Conservation (phyloP, 257 asterid genomes). For the Perilla frutescens region DNA sequence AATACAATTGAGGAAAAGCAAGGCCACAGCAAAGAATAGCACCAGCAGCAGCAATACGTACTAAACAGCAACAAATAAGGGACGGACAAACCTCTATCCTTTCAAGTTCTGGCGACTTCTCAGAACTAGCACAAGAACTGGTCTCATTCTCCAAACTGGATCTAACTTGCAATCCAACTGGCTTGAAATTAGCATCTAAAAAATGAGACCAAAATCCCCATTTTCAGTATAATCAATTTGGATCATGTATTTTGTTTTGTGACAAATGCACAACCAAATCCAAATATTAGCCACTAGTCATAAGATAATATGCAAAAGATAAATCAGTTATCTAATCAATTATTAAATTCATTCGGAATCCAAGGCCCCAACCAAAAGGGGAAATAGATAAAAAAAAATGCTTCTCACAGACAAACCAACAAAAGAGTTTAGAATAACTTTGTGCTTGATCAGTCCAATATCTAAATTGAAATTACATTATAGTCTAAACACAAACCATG, state of each 20-base stretch:
- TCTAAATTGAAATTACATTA: background rate
- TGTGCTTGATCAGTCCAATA: background rate
- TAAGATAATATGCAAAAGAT: background rate
- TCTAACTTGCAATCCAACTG: slow-evolving; percentile 46
- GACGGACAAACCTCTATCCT: slow-evolving; percentile 49
- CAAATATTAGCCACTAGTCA: slow-evolving; percentile 9
- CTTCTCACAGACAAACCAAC: slow-evolving; percentile 9
- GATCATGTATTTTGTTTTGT: slow-evolving; percentile 1
- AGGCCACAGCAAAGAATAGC: slow-evolving; percentile 7
- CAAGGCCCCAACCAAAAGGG: too few species aligned
- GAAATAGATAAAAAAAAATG: background rate
- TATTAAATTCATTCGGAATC: too few species aligned
- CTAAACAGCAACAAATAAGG: background rate
- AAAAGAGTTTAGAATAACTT: background rate
- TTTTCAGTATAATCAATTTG: slow-evolving; percentile 20
- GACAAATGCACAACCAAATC: slow-evolving; percentile 4
- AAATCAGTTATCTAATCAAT: too few species aligned
- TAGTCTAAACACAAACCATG: slow-evolving; percentile 11
- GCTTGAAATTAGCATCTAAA: slow-evolving; percentile 51
- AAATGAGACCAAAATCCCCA: slow-evolving; percentile 20
- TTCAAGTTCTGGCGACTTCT: slow-evolving; percentile 45
- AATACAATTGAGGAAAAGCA: background rate
- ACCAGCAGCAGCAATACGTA: background rate
- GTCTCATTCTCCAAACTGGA: slow-evolving; percentile 63
- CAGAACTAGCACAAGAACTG: slow-evolving; percentile 48